A percentile compares a stretch with the other conserved stretches of the same genome.
phyloP scores from a whole-genome alignment of 2,329 filamentous ascomycete species.

The Ceratocystis alfenasii region DNA sequence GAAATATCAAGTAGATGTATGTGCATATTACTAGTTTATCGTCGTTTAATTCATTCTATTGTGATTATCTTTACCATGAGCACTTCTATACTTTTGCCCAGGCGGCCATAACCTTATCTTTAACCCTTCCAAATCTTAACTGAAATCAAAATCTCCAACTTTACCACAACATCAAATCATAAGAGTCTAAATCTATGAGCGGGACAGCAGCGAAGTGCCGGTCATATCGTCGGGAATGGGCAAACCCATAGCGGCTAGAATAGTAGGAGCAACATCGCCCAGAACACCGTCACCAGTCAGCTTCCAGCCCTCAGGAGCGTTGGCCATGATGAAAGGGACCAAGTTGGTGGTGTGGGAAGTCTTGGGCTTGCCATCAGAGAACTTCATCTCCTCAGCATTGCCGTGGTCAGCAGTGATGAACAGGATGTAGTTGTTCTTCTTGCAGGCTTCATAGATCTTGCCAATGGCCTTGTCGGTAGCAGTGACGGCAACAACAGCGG shows the following conservation, averaged over 20 bases:
- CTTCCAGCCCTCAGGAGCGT: slow-evolving; percentile 79
- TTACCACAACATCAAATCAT: neutral
- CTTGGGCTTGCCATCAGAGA: slow-evolving; percentile 88
- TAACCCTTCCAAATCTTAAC: slow-evolving; percentile 7
- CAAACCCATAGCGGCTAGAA: slow-evolving; percentile 83
- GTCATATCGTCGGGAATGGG: slow-evolving; percentile 87
- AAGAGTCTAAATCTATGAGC: slow-evolving; percentile 13
- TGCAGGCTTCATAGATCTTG: slow-evolving; percentile 83
- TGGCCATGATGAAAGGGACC: slow-evolving; percentile 96
- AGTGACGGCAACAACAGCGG: slow-evolving; percentile 70
- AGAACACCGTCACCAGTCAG: slow-evolving; percentile 83
- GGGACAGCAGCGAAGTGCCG: slow-evolving; percentile 64
- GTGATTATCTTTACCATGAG: slow-evolving; percentile 6
- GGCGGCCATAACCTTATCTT: slow-evolving; percentile 8
- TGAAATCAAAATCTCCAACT: neutral
- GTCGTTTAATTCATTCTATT: slow-evolving; percentile 21
- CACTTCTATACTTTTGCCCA: neutral
- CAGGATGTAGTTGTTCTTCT: slow-evolving; percentile 81
- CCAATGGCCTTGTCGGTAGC: slow-evolving; percentile 92
- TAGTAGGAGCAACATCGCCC: slow-evolving; percentile 90
- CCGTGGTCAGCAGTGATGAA: slow-evolving; percentile 96
- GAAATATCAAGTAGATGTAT: neutral
- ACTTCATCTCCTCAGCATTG: slow-evolving; percentile 99
- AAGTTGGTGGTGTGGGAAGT: slow-evolving; percentile 97
- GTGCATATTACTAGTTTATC: neutral